Base-by-base conservation (phyloP, 805 yeast species). In the Myxozyma neglecta region DNA sequence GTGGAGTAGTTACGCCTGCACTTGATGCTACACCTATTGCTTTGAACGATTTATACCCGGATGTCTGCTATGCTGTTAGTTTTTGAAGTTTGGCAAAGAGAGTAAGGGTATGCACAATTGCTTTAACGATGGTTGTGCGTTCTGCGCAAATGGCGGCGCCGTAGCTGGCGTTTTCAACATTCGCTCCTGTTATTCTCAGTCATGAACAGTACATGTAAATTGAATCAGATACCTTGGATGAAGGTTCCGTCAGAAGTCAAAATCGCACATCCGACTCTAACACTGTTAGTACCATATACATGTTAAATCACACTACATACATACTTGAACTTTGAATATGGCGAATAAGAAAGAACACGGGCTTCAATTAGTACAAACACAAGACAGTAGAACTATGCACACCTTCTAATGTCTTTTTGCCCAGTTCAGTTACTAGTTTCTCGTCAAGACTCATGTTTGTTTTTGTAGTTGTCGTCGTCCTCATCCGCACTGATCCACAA, bases 81-180 rank as follows among this genome's bases (percentile, higher is more conserved):
- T 14, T 36, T 13, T 46, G 24, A 34, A 9, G 37, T 16, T n/a
- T n/a, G 29, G 29, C 4, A 5, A 5, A 24, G 29, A 24, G 5
- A 24, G 18, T 1, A 53, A 16, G 43, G 35, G 24, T 11, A 47
- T 69, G 45, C 59, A 79, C 78, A 6, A 85, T 80, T 0, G 89
- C 87, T 46, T 81, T 80, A 11, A 81, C 79, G 1, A 86, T 77
- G 0, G 93, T 85, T 0, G 87, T 80, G 45, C 91, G 76, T 70
- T 88, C 96, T 0, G 96, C 96, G 72, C 96, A 88, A 29, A 87
- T 82, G 0, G 85, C 80, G 1, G 84, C 92, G 1, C 90, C 96
- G 71, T 89, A 92, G 53, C 94, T 85, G 2, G 97, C 98, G 72
- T 93, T 94, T 72, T 93, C 99, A 34, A 94, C 85, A 68, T 93